Evolutionary conservation across 2,329 filamentous ascomycete genomes (phyloP).

Genomic region (Didymella glomerata): DNA sequence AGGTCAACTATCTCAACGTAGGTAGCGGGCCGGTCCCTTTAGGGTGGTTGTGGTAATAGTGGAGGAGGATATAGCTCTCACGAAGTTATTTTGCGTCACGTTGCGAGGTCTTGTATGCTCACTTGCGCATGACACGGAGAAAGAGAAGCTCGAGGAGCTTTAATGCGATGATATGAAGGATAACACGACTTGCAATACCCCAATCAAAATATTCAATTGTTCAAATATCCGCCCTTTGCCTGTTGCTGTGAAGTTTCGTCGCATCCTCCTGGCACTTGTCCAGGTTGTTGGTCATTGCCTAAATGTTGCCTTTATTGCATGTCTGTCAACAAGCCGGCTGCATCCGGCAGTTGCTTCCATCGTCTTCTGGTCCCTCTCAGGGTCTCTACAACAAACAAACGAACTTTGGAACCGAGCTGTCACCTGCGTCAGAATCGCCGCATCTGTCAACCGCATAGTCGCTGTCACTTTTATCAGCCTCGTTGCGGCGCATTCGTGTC

Average conservation of each 20-base stretch:
- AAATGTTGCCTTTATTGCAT: neutral
- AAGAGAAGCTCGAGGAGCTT: slow-evolving; percentile 32
- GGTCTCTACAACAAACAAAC: neutral
- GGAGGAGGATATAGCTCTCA: slow-evolving; percentile 28
- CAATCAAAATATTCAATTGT: slow-evolving; percentile 35
- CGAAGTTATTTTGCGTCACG: slow-evolving; percentile 31
- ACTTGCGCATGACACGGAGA: slow-evolving; percentile 29
- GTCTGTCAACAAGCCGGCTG: neutral
- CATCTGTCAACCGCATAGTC: slow-evolving; percentile 6
- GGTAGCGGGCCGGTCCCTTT: slow-evolving; percentile 40
- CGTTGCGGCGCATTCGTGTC: slow-evolving; percentile 10
- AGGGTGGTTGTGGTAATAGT: slow-evolving; percentile 30
- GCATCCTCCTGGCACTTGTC: neutral
- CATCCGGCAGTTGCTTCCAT: neutral
- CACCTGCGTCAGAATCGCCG: slow-evolving; percentile 8
- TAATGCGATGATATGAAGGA: slow-evolving; percentile 50
- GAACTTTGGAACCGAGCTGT: slow-evolving; percentile 16
- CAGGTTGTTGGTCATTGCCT: neutral
- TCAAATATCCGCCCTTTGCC: slow-evolving; percentile 7
- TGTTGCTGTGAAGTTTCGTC: slow-evolving; percentile 6
- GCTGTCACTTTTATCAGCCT: slow-evolving; percentile 13
- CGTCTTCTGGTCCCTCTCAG: neutral
- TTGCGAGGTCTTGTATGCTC: slow-evolving; percentile 34
- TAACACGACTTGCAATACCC: slow-evolving; percentile 48
- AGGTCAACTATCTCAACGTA: slow-evolving; percentile 19